Base-by-base conservation (phyloP, 768 basidiomycete species). In the Amylocystis lapponica region DNA sequence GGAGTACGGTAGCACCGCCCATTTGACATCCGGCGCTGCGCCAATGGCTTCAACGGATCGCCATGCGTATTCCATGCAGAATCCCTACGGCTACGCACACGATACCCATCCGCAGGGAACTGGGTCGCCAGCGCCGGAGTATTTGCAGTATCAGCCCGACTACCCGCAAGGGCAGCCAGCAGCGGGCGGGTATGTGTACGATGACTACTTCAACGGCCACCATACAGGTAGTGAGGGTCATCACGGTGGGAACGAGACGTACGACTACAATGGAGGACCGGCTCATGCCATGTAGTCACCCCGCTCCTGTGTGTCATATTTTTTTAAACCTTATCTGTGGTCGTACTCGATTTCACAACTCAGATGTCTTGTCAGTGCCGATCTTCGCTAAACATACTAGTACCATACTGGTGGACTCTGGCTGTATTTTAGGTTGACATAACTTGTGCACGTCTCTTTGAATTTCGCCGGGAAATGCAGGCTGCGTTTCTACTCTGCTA, bases 1-100 rank as follows among this genome's bases (percentile, higher is more conserved):
- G 43, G 84, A 87, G 51, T 76, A 79, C 54, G 76, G 80, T 49
- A 83, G 82, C 57, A 74, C 73, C 17, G 64, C 70, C 23, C 75
- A 83, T 56, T 72, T 89, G 12, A 61, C 82, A 14, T 51, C 69
- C 4, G 63, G 74, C 23, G 79, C 80, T 14, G 81, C 83, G 25
- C 76, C 83, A 5, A 72, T 81, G 39, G 70, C 71, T 23, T 73
- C 42, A 17, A 36, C 49, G 17, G 54, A 54, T 25, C 43, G 41
- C 3, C 35, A 21, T 20, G 34, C 27, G 14, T 17, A 29, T 16
- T 30, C 27, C 27, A 45, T 39, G 40, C 35, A 35, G 19, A 42
- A 33, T 26, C 41, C 41, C 5, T 42, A 42, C 16, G 32, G 41
- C 30, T 30, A 35, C 17, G 30, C 31, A 3, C 17, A 42, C 20